Conservation (phyloP, 495 filamentous ascomycete species). For the Daldinia vernicosa region DNA sequence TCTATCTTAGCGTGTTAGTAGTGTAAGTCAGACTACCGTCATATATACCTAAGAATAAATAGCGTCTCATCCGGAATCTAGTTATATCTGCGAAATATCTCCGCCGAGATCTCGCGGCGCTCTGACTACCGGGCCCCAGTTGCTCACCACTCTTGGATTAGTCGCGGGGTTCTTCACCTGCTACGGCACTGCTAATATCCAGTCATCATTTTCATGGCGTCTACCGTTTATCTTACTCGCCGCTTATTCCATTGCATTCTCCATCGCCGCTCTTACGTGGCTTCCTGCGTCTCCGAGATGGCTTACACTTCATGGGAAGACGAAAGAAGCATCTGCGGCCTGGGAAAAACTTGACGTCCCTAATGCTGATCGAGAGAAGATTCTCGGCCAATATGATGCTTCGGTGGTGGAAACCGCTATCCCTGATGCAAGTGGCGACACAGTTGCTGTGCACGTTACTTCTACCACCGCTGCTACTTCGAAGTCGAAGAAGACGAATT, state of each 20-base stretch:
- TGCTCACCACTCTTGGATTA: background rate
- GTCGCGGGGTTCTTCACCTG: background rate
- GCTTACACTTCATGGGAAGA: conserved; percentile 48
- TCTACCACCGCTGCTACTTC: too few relatives aligned
- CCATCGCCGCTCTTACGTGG: background rate
- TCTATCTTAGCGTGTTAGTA: background rate
- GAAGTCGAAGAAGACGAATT: too few relatives aligned
- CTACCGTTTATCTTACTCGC: background rate
- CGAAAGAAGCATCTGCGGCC: conserved; percentile 34
- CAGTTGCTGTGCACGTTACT: too few relatives aligned
- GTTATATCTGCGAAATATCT: background rate
- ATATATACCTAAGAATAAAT: too few relatives aligned
- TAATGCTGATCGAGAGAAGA: too few relatives aligned
- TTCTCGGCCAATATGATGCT: too few relatives aligned
- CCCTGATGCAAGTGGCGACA: too few relatives aligned
- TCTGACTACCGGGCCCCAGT: background rate
- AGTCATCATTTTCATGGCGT: background rate
- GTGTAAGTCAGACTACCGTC: background rate
- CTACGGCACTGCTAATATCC: background rate
- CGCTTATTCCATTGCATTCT: background rate
- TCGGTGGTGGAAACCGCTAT: too few relatives aligned
- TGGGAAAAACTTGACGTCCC: conserved; percentile 40
- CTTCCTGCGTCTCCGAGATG: conserved; percentile 57
- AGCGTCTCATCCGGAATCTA: background rate
- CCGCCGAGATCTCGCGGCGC: background rate